phyloP scores from a whole-genome alignment of 768 basidiomycete species.

The Collybia nuda region DNA sequence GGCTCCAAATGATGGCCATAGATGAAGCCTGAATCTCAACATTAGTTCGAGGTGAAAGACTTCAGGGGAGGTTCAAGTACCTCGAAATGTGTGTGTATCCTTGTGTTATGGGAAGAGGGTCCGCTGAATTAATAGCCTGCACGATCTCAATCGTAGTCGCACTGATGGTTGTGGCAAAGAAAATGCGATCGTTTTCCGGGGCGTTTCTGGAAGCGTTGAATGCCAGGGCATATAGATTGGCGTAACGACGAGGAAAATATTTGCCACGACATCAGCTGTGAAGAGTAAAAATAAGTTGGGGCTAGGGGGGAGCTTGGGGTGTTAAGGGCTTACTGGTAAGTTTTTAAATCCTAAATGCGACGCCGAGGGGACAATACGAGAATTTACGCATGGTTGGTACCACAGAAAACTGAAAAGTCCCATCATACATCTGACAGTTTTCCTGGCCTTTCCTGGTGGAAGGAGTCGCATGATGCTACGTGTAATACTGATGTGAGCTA shows the following conservation, averaged over 20 bases:
- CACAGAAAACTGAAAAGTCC: constrained; percentile 7
- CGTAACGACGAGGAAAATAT: constrained; percentile 6
- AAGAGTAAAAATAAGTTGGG: background rate
- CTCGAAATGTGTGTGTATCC: constrained; percentile 15
- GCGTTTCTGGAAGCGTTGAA: constrained; percentile 6
- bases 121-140: constrained; percentile 11
- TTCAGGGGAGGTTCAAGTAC: constrained; percentile 4
- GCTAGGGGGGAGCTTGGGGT: background rate
- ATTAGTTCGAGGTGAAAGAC: background rate
- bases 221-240: constrained; percentile 10
- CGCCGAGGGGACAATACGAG: constrained; percentile 11
- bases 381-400: constrained; percentile 4
- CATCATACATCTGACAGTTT: background rate
- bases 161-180: constrained; percentile 15
- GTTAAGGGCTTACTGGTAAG: constrained; percentile 8
- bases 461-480: constrained; percentile 17
- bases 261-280: constrained; percentile 13
- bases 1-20: constrained; percentile 15
- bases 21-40: constrained; percentile 9
- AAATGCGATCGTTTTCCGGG: constrained; percentile 12
- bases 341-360: constrained; percentile 8
- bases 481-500: constrained; percentile 18
- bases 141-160: constrained; percentile 11
- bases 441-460: constrained; percentile 7
- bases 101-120: constrained; percentile 4